These are phyloP conservation scores for Macaranga tanarius DNA, from an alignment of 441 rosid species.

Conservation along the genomic window DNA sequence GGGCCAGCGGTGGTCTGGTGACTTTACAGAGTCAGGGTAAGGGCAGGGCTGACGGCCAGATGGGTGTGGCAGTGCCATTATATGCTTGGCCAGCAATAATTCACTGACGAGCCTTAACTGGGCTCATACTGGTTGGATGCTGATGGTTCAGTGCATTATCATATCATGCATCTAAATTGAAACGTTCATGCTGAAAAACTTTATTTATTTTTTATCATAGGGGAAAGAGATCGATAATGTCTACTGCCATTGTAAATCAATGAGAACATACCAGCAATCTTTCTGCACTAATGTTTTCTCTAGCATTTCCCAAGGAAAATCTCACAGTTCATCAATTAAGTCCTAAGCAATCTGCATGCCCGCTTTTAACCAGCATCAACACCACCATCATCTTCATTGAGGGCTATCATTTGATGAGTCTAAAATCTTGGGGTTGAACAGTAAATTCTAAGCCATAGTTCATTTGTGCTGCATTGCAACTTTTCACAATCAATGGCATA, in stretches of 20 bases:
- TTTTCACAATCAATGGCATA: no score
- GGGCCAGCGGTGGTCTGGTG: background rate
- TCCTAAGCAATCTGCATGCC: no score
- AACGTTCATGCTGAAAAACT: background rate
- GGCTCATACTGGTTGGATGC: background rate
- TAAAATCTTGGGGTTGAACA: no score
- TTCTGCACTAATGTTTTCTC: no score
- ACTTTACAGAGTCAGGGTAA: background rate
- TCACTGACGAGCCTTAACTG: slow-evolving; percentile 17
- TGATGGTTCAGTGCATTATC: background rate
- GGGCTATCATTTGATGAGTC: no score
- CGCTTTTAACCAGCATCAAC: no score
- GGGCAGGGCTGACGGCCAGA: slow-evolving; percentile 12
- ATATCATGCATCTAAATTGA: background rate
- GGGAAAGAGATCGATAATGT: background rate
- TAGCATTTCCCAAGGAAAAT: no score
- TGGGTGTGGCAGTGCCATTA: slow-evolving; percentile 27
- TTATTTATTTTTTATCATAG: no score
- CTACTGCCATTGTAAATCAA: background rate
- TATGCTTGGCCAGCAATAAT: slow-evolving; percentile 36
- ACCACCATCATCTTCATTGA: no score
- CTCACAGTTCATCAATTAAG: no score
- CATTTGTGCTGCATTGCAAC: no score
- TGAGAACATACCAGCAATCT: background rate
- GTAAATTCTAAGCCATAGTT: no score